Base-by-base conservation (phyloP, 345 rosid genomes). In the Arabidopsis suecica region DNA sequence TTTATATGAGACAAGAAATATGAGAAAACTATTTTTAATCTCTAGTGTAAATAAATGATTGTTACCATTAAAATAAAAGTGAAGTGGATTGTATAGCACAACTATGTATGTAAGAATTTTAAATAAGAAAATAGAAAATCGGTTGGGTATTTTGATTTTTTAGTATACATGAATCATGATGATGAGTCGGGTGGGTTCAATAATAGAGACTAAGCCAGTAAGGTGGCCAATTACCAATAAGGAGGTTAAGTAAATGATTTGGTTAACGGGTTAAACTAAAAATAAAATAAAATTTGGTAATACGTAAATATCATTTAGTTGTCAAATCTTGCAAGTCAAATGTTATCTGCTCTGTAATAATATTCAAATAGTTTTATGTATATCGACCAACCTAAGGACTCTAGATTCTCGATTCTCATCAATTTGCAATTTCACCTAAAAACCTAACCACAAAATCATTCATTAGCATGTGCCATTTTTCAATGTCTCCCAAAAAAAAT, bases 261-360 rank as follows among this genome's bases (percentile, higher is more conserved):
- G 80, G 67, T 64, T 64, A 63, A 7, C 1, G 14, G 44, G 13
- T 14, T 32, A 16, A 20, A 34, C 3, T 33, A 32, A 58, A 55
- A 55, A 13, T 5, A 58, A 9, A 58, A 58, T 30, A 9, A 18
- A 60, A 20, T 3, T 37, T 20, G 80, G 76, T 77, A 65, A 71
- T 57, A 65, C 32, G 80, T 77, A 49, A 64, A 71, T 65, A 71
- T 71, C 80, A 71, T 49, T 57, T 57, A 65, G 76, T 65, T 77
- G 76, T 58, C 76, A 20, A 71, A 38, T 64, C 54, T 56, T 70
- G 37, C 13, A 70, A 69, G 71, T 77, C 80, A 77, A 70, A 55
- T 63, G 51, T 64, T 47, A 55, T 63, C 57, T 62, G 41, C 75
- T 20, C 74, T 76, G 34, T 44, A 42, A 30, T 34, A 77, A 77